phyloP scores from a whole-genome alignment of 2,329 filamentous ascomycete species.

The Sarocladiaceae sp. region DNA sequence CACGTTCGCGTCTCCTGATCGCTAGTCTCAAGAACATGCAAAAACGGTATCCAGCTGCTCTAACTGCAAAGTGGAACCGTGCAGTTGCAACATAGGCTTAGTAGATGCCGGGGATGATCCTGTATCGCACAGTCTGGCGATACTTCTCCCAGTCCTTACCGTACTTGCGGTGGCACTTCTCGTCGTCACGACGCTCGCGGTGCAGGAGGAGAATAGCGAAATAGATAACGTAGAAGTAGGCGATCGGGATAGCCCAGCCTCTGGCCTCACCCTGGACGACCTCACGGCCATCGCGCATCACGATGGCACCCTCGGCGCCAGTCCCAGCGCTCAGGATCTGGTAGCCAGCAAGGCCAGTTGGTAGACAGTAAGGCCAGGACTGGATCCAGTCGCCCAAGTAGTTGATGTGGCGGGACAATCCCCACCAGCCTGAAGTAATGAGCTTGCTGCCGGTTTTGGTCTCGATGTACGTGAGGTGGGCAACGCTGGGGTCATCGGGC shows the following conservation, averaged over 20 bases:
- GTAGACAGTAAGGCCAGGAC: constrained; percentile 83
- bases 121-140: constrained; percentile 71
- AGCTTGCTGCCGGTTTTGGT: constrained; percentile 77
- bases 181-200: constrained; percentile 79
- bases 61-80: too few species aligned
- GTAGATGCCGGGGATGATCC: constrained; percentile 82
- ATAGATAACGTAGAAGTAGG: constrained; percentile 92
- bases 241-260: constrained; percentile 81
- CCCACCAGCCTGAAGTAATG: constrained; percentile 89
- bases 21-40: too few species aligned
- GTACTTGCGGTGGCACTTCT: constrained; percentile 88
- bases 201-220: constrained; percentile 84
- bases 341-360: constrained; percentile 80
- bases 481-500: constrained; percentile 70
- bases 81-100: too few species aligned
- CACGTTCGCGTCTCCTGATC: too few species aligned
- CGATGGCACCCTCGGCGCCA: constrained; percentile 44
- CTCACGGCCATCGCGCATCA: constrained; percentile 54
- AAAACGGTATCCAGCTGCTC: too few species aligned
- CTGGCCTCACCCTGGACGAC: constrained; percentile 65
- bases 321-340: constrained; percentile 55
- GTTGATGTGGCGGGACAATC: constrained; percentile 85
- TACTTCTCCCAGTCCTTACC: constrained; percentile 89
- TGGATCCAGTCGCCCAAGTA: constrained; percentile 94
- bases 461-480: constrained; percentile 78